Conservation (phyloP, 2,329 filamentous ascomycete genomes). For the Tolypocladium tropicale region DNA sequence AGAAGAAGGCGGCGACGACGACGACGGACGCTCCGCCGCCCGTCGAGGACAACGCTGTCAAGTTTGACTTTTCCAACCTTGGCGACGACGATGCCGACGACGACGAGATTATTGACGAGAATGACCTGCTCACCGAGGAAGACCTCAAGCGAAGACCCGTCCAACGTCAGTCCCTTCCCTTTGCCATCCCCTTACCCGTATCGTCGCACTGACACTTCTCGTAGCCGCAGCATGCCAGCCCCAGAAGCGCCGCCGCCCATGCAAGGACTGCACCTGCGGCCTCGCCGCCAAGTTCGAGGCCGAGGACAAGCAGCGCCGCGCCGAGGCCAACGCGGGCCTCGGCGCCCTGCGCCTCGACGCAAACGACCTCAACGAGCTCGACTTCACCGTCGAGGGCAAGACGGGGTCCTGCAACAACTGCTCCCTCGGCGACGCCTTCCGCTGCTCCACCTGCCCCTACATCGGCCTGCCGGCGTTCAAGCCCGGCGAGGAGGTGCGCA, state of each 20-base stretch:
- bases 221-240: conserved; percentile 76
- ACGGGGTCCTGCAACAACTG: conserved; percentile 93
- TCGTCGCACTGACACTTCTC: conserved; percentile 4
- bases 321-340: conserved; percentile 55
- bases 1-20: conserved; percentile 26
- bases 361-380: conserved; percentile 74
- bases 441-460: conserved; percentile 66
- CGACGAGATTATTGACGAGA: conserved; percentile 86
- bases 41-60: conserved; percentile 36
- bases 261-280: conserved; percentile 96
- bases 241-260: conserved; percentile 84
- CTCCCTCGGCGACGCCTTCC: conserved; percentile 81
- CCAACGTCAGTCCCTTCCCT: conserved; percentile 57
- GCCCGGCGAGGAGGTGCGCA: conserved; percentile 83
- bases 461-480: conserved; percentile 93
- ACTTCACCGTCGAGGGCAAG: conserved; percentile 97
- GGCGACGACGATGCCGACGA: conserved; percentile 35
- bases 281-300: conserved; percentile 75
- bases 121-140: conserved; percentile 74
- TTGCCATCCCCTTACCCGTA: conserved; percentile 3
- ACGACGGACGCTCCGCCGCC: conserved; percentile 7
- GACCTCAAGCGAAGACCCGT: conserved; percentile 70
- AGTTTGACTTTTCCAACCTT: conserved; percentile 48
- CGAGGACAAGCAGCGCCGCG: conserved; percentile 68
- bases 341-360: conserved; percentile 59